Percentiles rank a stretch among this genome's conserved stretches.
phyloP scores from a whole-genome alignment of 768 basidiomycete species.

The Neoboletus brunneissimus region DNA sequence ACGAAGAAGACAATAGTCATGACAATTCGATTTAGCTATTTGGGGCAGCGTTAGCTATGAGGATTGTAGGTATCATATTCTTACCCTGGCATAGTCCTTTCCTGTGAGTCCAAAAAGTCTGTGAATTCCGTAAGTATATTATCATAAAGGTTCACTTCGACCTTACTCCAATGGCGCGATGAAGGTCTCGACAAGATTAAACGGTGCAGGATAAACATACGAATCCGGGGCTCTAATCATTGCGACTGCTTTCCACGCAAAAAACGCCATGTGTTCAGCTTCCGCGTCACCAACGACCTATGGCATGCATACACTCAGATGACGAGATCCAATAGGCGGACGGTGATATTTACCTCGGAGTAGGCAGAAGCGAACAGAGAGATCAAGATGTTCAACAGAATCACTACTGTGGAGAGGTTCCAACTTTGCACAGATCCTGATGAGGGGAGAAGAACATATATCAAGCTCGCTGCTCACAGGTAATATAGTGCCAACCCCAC shows the following conservation, averaged over 20 bases:
- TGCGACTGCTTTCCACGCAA: conserved; percentile 78
- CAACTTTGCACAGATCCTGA: conserved; percentile 44
- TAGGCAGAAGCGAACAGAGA: conserved; percentile 95
- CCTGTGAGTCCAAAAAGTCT: conserved; percentile 47
- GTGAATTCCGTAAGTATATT: conserved; percentile 1
- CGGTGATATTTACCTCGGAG: conserved; percentile 59
- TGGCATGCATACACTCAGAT: neutral
- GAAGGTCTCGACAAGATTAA: conserved; percentile 82
- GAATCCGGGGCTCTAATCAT: conserved; percentile 87
- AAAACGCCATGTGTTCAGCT: conserved; percentile 89
- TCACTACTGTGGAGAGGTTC: conserved; percentile 79
- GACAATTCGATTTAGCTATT: conserved; percentile 68
- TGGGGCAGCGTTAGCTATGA: conserved; percentile 3
- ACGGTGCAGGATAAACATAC: conserved; percentile 85
- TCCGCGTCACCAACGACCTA: conserved; percentile 82
- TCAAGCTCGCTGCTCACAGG: conserved; percentile 48
- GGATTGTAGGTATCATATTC: neutral
- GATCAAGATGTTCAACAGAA: conserved; percentile 90
- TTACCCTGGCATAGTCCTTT: conserved; percentile 59
- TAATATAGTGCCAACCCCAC: conserved; percentile 74
- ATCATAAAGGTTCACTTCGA: neutral
- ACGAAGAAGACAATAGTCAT: conserved; percentile 83
- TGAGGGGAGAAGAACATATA: neutral
- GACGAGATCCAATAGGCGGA: neutral
- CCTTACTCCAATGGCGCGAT: conserved; percentile 86